These are phyloP conservation scores for Chytriomyces sp. DNA, from an alignment of 192 early-diverging fungal species.

Conservation along the genomic window DNA sequence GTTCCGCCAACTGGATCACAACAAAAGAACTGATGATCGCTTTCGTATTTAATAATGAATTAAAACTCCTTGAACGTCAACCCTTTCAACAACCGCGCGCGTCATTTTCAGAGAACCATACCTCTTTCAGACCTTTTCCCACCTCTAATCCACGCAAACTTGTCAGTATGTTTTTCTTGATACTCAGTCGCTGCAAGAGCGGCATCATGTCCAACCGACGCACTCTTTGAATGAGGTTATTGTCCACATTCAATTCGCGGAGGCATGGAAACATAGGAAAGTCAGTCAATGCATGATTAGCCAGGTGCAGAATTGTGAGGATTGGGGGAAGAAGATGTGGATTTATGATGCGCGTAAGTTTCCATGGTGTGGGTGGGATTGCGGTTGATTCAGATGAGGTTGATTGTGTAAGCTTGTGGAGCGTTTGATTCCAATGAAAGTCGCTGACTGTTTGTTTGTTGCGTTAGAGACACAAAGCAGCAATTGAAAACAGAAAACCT, in stretches of 20 bases:
- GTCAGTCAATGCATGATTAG: background rate
- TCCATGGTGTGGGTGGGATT: background rate
- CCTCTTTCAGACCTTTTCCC: no score
- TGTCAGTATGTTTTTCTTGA: background rate
- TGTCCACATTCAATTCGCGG: background rate
- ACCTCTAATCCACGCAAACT: no score
- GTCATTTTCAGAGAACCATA: no score
- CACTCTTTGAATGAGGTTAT: background rate
- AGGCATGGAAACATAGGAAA: slow-evolving; percentile 20
- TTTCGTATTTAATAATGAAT: no score
- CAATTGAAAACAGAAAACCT: background rate
- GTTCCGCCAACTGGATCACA: no score
- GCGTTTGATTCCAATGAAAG: background rate
- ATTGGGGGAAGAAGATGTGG: background rate
- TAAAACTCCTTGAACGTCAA: no score
- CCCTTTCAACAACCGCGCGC: no score
- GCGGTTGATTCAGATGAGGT: background rate
- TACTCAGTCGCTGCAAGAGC: background rate
- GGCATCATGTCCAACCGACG: slow-evolving; percentile 3
- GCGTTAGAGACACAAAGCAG: background rate
- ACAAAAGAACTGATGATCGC: no score
- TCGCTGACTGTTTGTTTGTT: slow-evolving; percentile 8
- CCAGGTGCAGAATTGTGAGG: background rate
- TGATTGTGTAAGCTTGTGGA: background rate
- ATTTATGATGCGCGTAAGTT: slow-evolving; percentile 2